These are phyloP conservation scores for Gossypium aridum DNA, from an alignment of 441 rosid genomes.

Conservation along the genomic window DNA sequence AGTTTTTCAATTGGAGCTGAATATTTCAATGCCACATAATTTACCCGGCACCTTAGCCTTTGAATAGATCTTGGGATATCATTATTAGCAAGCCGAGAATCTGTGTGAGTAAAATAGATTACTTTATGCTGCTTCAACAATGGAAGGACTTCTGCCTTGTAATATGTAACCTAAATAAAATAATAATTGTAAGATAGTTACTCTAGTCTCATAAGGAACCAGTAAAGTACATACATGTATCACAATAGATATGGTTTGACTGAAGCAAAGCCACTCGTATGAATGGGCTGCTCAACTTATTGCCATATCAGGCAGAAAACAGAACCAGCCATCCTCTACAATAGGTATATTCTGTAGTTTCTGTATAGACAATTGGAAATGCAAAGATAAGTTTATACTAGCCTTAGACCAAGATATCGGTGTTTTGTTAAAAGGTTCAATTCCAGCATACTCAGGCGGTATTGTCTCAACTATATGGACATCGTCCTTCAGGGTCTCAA, in stretches of 20 bases:
- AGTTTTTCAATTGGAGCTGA: slow-evolving; percentile 72
- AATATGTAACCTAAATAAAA: slow-evolving; percentile 60
- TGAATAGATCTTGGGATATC: slow-evolving; percentile 53
- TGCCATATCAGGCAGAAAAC: not conserved
- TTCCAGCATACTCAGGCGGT: slow-evolving; percentile 48
- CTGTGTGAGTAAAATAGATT: slow-evolving; percentile 79
- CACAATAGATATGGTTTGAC: not conserved
- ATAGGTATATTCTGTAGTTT: not conserved
- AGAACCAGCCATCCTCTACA: not conserved
- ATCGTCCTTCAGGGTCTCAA: slow-evolving; percentile 65
- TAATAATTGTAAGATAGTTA: not conserved
- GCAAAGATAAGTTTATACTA: slow-evolving; percentile 11
- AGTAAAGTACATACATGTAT: not conserved
- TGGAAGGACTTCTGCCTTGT: slow-evolving; percentile 63
- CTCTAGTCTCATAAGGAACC: not conserved
- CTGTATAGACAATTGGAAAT: not conserved
- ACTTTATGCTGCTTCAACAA: slow-evolving; percentile 74
- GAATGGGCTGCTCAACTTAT: not conserved
- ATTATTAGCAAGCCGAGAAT: slow-evolving; percentile 89
- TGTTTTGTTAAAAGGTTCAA: slow-evolving; percentile 60
- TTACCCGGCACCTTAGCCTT: slow-evolving; percentile 81
- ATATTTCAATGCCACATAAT: slow-evolving; percentile 74
- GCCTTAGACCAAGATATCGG: slow-evolving; percentile 96
- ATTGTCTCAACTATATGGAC: slow-evolving; percentile 70
- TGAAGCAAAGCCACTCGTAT: not conserved